These are phyloP conservation scores for Auricularia sp. DNA, from an alignment of 768 basidiomycete genomes.

Conservation along the genomic window DNA sequence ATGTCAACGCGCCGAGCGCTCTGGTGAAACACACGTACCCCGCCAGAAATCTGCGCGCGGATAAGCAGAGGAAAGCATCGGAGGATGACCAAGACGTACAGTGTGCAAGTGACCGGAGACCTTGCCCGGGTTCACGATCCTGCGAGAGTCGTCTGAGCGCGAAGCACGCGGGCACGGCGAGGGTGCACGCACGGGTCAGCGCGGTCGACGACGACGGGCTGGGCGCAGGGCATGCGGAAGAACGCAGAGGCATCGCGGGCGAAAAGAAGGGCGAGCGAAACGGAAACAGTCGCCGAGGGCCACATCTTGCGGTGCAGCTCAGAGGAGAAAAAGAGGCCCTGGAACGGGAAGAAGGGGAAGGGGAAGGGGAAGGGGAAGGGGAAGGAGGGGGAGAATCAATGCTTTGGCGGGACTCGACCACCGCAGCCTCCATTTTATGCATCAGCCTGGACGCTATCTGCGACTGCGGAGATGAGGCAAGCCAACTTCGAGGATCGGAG, in stretches of 20 bases:
- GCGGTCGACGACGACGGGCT: conserved; percentile 7
- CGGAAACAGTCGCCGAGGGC: background rate
- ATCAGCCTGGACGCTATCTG: too few relatives aligned
- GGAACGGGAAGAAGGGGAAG: background rate
- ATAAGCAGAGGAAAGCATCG: background rate
- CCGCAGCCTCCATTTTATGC: too few relatives aligned
- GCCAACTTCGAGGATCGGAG: too few relatives aligned
- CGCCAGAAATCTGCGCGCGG: background rate
- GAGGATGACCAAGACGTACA: background rate
- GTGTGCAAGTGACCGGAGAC: conserved; percentile 6
- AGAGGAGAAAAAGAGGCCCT: background rate
- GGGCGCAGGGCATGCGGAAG: conserved; percentile 6
- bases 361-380: background rate
- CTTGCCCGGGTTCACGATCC: conserved; percentile 1
- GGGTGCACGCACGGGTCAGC: conserved; percentile 3
- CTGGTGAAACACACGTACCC: background rate
- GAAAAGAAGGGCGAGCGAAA: background rate
- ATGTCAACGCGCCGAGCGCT: background rate
- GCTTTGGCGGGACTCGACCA: too few relatives aligned
- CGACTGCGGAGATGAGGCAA: too few relatives aligned
- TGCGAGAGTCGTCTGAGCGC: background rate
- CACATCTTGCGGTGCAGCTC: background rate
- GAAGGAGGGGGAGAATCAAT: too few relatives aligned
- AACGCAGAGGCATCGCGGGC: conserved; percentile 2
- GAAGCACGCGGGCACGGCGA: too few relatives aligned